Conservation (phyloP, 768 basidiomycete genomes). For the Neoboletus subvelutipes region DNA sequence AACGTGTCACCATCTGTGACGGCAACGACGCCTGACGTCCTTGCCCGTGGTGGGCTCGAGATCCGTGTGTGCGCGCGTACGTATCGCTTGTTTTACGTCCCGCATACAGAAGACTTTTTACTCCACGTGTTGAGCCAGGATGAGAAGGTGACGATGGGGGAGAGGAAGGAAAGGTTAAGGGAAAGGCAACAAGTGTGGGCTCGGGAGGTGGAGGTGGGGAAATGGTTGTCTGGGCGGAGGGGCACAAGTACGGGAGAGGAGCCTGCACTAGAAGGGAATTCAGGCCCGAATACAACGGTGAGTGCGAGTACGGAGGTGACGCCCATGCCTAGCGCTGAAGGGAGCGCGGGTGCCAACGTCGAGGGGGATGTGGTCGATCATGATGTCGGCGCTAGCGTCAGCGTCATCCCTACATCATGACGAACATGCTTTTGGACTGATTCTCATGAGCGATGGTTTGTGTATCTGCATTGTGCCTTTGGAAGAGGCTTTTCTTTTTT, state of each 20-base stretch:
- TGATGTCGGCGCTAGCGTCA: background rate
- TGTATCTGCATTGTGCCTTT: background rate
- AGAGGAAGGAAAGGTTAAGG: conserved; percentile 2
- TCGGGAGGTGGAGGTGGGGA: conserved; percentile 12
- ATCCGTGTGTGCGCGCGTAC: conserved; percentile 67
- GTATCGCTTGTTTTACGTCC: conserved; percentile 29
- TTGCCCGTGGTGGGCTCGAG: conserved; percentile 63
- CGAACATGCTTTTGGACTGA: background rate
- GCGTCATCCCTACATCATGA: conserved; percentile 10
- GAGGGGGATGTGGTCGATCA: background rate
- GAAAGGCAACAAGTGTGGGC: conserved; percentile 18
- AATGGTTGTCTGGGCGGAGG: conserved; percentile 11
- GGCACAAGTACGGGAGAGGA: background rate
- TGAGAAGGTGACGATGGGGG: conserved; percentile 1
- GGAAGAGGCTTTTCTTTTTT: background rate
- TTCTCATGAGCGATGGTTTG: background rate
- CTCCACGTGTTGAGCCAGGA: conserved; percentile 9
- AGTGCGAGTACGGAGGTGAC: background rate
- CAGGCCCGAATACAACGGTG: background rate
- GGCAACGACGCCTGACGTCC: conserved; percentile 41
- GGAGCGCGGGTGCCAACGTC: background rate
- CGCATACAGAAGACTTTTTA: conserved; percentile 28
- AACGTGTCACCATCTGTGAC: conserved; percentile 15
- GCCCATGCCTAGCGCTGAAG: background rate
- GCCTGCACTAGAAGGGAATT: background rate